Conservation (phyloP, 306 rosid genomes). For the Trichosanthes cucumerina region DNA sequence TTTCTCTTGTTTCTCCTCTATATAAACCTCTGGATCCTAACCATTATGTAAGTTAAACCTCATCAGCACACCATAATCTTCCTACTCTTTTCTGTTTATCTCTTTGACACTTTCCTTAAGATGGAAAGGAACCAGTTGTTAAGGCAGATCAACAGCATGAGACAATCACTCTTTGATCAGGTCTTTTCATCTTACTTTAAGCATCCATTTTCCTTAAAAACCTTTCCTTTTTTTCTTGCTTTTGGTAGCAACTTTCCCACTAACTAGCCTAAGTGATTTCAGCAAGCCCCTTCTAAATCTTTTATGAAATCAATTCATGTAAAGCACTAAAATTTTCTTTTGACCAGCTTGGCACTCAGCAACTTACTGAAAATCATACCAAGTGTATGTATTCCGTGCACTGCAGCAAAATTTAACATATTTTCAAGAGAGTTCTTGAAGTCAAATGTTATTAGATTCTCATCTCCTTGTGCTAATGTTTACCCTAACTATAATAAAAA, state of each 20-base stretch:
- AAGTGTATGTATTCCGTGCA: background rate
- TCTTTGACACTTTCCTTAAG: background rate
- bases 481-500: background rate
- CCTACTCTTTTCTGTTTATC: background rate
- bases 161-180: slow-evolving; percentile 4
- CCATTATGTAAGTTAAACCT: background rate
- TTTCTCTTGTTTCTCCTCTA: background rate
- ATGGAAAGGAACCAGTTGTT: background rate
- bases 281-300: background rate
- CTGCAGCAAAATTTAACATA: background rate
- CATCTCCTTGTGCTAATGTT: background rate
- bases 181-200: background rate
- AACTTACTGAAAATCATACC: background rate
- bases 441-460: background rate
- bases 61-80: background rate
- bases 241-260: background rate
- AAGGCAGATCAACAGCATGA: slow-evolving; percentile 4
- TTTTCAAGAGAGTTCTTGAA: background rate
- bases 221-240: background rate
- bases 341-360: background rate
- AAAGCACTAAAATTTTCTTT: background rate
- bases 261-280: background rate
- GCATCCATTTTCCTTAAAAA: background rate
- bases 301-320: background rate
- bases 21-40: background rate